phyloP scores from a whole-genome alignment of 176 grass and related monocot species.

The Puya raimondii region DNA sequence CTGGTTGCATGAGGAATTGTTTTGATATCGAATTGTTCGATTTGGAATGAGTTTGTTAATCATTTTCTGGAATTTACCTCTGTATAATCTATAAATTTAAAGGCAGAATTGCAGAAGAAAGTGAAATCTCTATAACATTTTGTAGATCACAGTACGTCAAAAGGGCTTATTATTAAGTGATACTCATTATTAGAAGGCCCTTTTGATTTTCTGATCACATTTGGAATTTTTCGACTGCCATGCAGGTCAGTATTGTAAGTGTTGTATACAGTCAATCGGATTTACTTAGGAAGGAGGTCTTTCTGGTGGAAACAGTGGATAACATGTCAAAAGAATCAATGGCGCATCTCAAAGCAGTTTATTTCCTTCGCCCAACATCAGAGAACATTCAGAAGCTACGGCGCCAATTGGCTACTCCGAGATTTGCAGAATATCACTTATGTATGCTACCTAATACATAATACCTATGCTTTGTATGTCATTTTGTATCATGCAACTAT shows the following conservation, averaged over 20 bases:
- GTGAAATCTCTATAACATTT: no score
- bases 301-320: constrained; percentile 85
- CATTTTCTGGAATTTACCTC: no score
- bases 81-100: no score
- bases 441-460: constrained; percentile 61
- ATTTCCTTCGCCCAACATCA: constrained; percentile 70
- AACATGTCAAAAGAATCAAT: constrained; percentile 74
- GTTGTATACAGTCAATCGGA: constrained; percentile 94
- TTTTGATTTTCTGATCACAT: no score
- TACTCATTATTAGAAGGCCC: no score
- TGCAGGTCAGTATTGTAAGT: constrained; percentile 89
- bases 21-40: no score
- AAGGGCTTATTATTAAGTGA: no score
- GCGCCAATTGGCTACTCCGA: constrained; percentile 58
- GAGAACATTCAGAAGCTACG: constrained; percentile 92
- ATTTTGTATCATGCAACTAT: background rate
- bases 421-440: constrained; percentile 86
- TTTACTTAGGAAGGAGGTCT: constrained; percentile 89
- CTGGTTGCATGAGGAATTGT: background rate
- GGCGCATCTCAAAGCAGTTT: constrained; percentile 90
- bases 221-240: background rate
- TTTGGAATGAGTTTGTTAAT: no score
- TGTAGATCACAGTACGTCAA: no score
- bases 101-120: no score
- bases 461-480: background rate